Evolutionary conservation across 2,329 filamentous ascomycete genomes (phyloP), one percentile per base, ranked within the genome.

Genomic region (Penicillium freii): DNA sequence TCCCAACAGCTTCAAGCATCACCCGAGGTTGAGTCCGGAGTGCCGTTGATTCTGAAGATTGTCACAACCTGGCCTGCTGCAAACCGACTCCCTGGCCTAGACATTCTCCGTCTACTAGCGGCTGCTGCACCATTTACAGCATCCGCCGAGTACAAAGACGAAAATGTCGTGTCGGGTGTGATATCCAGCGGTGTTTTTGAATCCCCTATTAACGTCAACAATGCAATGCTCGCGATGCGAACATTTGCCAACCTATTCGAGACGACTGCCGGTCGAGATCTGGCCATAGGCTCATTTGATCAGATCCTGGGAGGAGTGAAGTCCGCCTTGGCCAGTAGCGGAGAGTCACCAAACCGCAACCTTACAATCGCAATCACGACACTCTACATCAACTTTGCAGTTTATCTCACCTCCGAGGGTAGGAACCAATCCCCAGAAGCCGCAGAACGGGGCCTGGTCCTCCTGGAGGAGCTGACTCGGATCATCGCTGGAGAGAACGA

Each of bases 211-310:
- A 86, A 86, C 38, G 82, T 87, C 52, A 97, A 97, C 74, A 91
- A 91, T 63, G 84, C 86, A 11, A 96, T 97, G 88, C 89, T 99
- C 80, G 87, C 88, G 0, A 81, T 91, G 13, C 89, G 94, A 4
- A 84, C 88, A 15, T 81, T 97, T 48, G 87, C 86, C 31, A 99
- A 99, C 66, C 79, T 97, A 8, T 96, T 97, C 69, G 83, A 85
- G 59, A 90, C 90, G 0, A 78, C 84, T 0, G 81, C 87, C 56
- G 94, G 94, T 17, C 85, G 90, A 23, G 77, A 79, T 45, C 76
- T 91, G 4, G 84, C 86, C 6, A 81, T 84, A 13, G 77, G 77
- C 21, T 78, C 80, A 43, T 84, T 87, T 21, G 83, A 87, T 40
- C 79, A 82, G 39, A 83, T 89, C 5, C 78, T 90, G 5, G 74